Conservation (phyloP, 768 basidiomycete species). For the Tricholoma bakamatsutake region DNA sequence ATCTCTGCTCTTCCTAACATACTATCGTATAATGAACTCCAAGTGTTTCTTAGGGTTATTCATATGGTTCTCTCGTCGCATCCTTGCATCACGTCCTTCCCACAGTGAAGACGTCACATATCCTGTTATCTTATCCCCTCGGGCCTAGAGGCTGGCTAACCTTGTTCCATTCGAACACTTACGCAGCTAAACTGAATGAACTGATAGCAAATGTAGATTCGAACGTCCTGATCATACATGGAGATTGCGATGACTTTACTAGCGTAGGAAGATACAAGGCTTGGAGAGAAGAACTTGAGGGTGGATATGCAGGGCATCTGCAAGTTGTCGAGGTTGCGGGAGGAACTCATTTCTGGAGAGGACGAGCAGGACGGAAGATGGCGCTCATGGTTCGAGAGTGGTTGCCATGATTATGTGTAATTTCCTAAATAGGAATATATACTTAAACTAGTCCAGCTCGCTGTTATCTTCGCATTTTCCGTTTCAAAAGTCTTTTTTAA, state of each 20-base stretch:
- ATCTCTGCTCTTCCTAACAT: neutral
- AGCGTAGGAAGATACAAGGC: conserved; percentile 41
- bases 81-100: conserved; percentile 56
- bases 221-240: conserved; percentile 59
- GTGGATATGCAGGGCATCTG: conserved; percentile 14
- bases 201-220: conserved; percentile 41
- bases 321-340: conserved; percentile 35
- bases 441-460: conserved; percentile 6
- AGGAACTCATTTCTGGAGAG: conserved; percentile 68
- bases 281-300: conserved; percentile 44
- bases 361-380: conserved; percentile 23
- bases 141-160: conserved; percentile 64
- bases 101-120: conserved; percentile 52
- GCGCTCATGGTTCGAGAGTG: conserved; percentile 24
- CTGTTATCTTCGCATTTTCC: conserved; percentile 8
- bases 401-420: conserved; percentile 25
- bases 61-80: conserved; percentile 70
- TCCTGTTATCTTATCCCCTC: conserved; percentile 74
- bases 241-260: conserved; percentile 72
- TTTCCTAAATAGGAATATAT: conserved; percentile 10
- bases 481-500: conserved; percentile 4
- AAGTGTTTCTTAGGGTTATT: conserved; percentile 61
- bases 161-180: conserved; percentile 53
- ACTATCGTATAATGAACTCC: conserved; percentile 2
- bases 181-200: conserved; percentile 43